Percentiles rank a stretch among this genome's conserved stretches.
Evolutionary conservation across 805 yeast species (phyloP).

Genomic region (Candida maesae): DNA sequence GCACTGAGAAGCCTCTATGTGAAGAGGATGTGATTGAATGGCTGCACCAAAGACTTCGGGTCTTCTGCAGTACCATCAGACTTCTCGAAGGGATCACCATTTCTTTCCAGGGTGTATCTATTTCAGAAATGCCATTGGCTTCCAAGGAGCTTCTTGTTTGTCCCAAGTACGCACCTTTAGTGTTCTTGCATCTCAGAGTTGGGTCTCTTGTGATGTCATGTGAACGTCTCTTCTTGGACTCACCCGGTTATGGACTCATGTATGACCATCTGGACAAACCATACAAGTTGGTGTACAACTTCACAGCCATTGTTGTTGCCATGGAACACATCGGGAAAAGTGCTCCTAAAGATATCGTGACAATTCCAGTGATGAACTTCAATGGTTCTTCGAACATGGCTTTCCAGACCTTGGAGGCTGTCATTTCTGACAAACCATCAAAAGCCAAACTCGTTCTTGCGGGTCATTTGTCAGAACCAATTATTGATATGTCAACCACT

Average conservation of each 20-base stretch:
- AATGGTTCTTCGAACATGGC: conserved; percentile 38
- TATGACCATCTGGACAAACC: conserved; percentile 42
- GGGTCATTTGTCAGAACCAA: conserved; percentile 41
- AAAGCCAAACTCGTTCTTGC: conserved; percentile 34
- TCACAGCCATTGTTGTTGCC: conserved; percentile 34
- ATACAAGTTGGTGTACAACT: conserved; percentile 33
- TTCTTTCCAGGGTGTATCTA: conserved; percentile 17
- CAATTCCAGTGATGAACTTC: conserved; percentile 26
- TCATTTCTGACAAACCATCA: conserved; percentile 19
- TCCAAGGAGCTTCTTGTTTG: conserved; percentile 18
- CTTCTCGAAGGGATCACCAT: conserved; percentile 18
- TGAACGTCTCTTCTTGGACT: conserved; percentile 29
- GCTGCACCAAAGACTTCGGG: conserved; percentile 12
- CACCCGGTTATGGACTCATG: conserved; percentile 45
- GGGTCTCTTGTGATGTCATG: conserved; percentile 24
- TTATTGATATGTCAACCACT: conserved; percentile 40
- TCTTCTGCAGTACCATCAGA: conserved; percentile 13
- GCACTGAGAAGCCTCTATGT: neutral
- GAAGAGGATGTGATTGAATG: conserved; percentile 13
- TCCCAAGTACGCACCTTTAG: conserved; percentile 22
- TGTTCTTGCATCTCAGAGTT: conserved; percentile 19
- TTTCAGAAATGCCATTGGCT: conserved; percentile 23
- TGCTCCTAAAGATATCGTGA: conserved; percentile 18
- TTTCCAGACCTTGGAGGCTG: conserved; percentile 32
- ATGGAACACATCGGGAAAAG: conserved; percentile 25